These are phyloP conservation scores for Syzygium grande DNA, from an alignment of 345 rosid species.

Conservation along the genomic window DNA sequence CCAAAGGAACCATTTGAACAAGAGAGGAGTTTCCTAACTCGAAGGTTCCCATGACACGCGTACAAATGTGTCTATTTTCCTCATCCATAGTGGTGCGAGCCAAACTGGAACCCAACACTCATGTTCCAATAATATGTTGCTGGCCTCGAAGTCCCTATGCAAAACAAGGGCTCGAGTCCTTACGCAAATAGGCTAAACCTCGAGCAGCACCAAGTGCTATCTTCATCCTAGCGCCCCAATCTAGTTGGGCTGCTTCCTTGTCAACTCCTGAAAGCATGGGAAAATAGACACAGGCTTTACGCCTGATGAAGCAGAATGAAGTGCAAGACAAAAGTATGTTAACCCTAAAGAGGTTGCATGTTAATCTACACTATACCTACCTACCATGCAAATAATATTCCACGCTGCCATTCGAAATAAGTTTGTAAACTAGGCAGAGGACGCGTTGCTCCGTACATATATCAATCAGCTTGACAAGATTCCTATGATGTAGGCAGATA, in stretches of 20 bases:
- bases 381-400: constrained; percentile 92
- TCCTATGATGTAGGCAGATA: constrained; percentile 92
- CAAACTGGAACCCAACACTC: constrained; percentile 82
- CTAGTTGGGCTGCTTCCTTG: constrained; percentile 56
- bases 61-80: constrained; percentile 72
- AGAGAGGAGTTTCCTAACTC: constrained; percentile 31
- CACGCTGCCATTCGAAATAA: constrained; percentile 84
- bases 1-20: not conserved
- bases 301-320: not conserved
- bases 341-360: not conserved
- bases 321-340: not conserved
- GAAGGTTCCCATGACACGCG: constrained; percentile 90
- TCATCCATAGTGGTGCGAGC: constrained; percentile 77
- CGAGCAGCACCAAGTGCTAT: constrained; percentile 93
- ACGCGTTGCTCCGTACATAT: constrained; percentile 62
- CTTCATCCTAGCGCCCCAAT: constrained; percentile 84
- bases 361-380: not conserved
- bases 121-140: constrained; percentile 78
- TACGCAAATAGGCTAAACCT: constrained; percentile 77
- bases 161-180: constrained; percentile 29
- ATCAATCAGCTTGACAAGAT: constrained; percentile 84
- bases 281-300: not conserved
- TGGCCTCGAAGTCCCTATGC: constrained; percentile 88
- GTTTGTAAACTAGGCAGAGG: constrained; percentile 80
- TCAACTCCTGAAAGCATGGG: constrained; percentile 40